Percentiles rank a stretch among this genome's conserved stretches.
phyloP scores from a whole-genome alignment of 345 rosid genomes.

The Hibiscus tridactylites region DNA sequence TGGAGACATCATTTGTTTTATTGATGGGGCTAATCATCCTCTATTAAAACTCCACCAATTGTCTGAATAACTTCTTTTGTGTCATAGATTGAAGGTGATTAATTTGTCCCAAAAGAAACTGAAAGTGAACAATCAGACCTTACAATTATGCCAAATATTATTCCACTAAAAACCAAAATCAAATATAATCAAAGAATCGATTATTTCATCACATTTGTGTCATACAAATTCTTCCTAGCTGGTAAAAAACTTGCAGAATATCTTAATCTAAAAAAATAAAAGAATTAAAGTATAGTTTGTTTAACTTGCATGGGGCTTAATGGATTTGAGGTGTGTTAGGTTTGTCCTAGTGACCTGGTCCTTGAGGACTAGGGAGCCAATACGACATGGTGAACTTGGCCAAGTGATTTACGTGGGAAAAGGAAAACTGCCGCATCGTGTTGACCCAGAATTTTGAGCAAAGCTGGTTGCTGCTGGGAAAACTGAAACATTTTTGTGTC shows the following conservation, averaged over 20 bases:
- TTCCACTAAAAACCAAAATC: not conserved
- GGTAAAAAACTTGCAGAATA: not conserved
- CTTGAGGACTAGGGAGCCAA: conserved; percentile 38
- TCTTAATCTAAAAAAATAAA: not conserved
- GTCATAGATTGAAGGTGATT: too few species aligned
- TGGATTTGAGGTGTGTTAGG: not conserved
- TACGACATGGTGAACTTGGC: conserved; percentile 18
- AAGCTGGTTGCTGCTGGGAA: not conserved
- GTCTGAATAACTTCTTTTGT: too few species aligned
- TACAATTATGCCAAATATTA: not conserved
- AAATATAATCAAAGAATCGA: not conserved
- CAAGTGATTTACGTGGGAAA: conserved; percentile 13
- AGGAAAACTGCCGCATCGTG: not conserved
- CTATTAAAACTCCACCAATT: too few species aligned
- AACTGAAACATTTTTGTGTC: not conserved
- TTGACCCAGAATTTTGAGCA: not conserved
- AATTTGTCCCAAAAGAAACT: too few species aligned
- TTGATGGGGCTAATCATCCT: too few species aligned
- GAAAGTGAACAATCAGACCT: not conserved
- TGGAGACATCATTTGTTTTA: too few species aligned
- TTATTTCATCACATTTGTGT: not conserved
- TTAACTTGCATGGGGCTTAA: not conserved
- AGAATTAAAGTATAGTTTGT: not conserved
- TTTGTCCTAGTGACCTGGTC: conserved; percentile 30
- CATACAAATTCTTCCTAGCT: not conserved